Conservation (phyloP, 306 rosid genomes). For the Senna siamea region DNA sequence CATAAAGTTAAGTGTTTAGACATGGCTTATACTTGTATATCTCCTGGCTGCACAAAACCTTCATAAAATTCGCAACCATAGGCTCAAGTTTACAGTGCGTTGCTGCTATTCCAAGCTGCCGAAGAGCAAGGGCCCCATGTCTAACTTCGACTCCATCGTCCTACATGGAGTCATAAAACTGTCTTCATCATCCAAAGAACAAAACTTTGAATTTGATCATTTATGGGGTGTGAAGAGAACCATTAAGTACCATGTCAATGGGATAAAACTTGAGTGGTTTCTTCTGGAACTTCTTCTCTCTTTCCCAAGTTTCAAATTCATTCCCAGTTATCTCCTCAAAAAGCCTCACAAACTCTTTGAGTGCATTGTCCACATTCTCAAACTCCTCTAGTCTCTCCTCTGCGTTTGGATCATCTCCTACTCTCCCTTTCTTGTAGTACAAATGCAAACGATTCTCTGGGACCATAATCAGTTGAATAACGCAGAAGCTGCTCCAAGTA, state of each 20-base stretch:
- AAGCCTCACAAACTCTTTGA: slow-evolving; percentile 63
- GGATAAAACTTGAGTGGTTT: slow-evolving; percentile 74
- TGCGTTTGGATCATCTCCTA: slow-evolving; percentile 75
- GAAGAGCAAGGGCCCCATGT: slow-evolving; percentile 69
- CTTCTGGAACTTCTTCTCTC: slow-evolving; percentile 70
- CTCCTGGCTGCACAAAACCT: slow-evolving; percentile 79
- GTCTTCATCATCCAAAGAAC: neutral
- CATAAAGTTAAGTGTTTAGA: neutral
- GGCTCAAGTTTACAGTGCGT: slow-evolving; percentile 78
- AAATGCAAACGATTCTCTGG: slow-evolving; percentile 58
- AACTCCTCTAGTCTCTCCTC: slow-evolving; percentile 68
- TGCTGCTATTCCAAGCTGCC: slow-evolving; percentile 72
- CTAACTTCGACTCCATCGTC: slow-evolving; percentile 92
- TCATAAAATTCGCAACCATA: slow-evolving; percentile 72
- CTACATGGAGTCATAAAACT: slow-evolving; percentile 39
- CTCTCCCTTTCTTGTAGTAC: slow-evolving; percentile 78
- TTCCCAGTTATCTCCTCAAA: slow-evolving; percentile 83
- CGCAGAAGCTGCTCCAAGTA: slow-evolving; percentile 63
- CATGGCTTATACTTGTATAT: slow-evolving; percentile 61
- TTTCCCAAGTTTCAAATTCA: slow-evolving; percentile 85
- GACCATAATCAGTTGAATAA: slow-evolving; percentile 70
- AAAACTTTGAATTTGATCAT: neutral
- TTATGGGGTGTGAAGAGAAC: neutral
- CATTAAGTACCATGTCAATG: slow-evolving; percentile 69
- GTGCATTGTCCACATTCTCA: slow-evolving; percentile 55